Percentiles rank a stretch among this genome's conserved stretches.
Conservation (phyloP, 306 rosid species). For the Alnus rubra region DNA sequence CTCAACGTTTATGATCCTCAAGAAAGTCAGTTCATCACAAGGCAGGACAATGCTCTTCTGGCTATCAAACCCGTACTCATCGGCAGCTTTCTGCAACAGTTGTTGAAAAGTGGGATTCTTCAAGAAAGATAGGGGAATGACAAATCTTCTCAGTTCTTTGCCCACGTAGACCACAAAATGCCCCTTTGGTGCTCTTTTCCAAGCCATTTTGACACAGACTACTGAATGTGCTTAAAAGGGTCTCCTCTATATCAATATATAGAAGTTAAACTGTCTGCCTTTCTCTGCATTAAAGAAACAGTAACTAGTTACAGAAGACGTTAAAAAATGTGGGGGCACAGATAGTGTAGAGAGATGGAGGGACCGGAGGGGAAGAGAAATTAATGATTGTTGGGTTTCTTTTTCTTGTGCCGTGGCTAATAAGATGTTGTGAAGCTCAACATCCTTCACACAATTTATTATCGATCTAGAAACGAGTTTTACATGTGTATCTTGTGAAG, state of each 20-base stretch:
- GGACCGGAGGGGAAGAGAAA: too few species aligned
- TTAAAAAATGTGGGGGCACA: background rate
- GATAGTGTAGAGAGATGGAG: background rate
- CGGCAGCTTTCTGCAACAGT: constrained; percentile 43
- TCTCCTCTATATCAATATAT: background rate
- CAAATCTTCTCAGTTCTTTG: constrained; percentile 33
- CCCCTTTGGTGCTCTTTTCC: constrained; percentile 41
- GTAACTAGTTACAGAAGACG: background rate
- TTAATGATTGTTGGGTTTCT: background rate
- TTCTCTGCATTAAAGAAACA: background rate
- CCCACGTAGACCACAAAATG: constrained; percentile 52
- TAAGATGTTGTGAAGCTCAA: background rate
- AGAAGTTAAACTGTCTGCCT: background rate
- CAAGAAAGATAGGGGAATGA: constrained; percentile 35
- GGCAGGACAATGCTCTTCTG: constrained; percentile 38
- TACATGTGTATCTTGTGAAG: background rate
- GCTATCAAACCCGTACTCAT: constrained; percentile 27
- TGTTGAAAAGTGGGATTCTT: constrained; percentile 34
- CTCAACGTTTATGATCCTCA: constrained; percentile 1
- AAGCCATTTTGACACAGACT: constrained; percentile 11
- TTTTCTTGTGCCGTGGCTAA: background rate
- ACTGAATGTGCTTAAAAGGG: background rate
- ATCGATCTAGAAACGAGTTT: background rate
- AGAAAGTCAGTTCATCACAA: constrained; percentile 43
- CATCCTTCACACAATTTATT: background rate